Base-by-base conservation (phyloP, 2,329 filamentous ascomycete genomes). In the Cladosporium velox region DNA sequence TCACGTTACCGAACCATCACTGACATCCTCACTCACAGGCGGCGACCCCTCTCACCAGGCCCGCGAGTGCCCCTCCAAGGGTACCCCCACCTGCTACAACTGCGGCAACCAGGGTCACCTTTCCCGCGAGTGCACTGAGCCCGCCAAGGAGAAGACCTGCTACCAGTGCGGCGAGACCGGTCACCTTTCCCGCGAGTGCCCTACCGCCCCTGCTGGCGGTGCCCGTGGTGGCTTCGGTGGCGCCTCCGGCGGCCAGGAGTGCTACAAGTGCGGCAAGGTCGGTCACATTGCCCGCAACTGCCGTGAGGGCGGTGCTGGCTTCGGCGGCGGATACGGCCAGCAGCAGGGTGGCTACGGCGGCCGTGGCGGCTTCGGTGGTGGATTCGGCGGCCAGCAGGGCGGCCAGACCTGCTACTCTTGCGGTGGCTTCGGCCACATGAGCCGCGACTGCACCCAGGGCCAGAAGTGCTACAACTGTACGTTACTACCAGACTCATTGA, bases 391-490 rank as follows among this genome's bases (percentile, higher is more conserved):
- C 69, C 71, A 75, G 58, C 54, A 59, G 28, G 79, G 82, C 68
- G 85, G 88, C 76, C 92, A 94, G 85, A 97, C 93, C 74, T 98
- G 95, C 90, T 99, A 97, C 87, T 96, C 93, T 54, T 98, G 95
- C 84, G 95, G 95, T 74, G 95, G 95, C 72, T 93, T 92, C 78
- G 94, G 94, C 77, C 95, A 99, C 85, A 71, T 74, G 70, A 93
- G 91, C 78, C 91, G 93, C 86, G 95, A 98, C 83, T 99, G 95
- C 83, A 96, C 94, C 75, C 96, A 98, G 81, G 95, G 95, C 76
- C 94, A 96, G 86, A 98, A 98, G 87, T 99, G 95, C 90, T 99
- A 98, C 89, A 97, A 97, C 88, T 98, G 95, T 88, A 78, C 77
- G 85, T 77, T 21, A 44, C 41, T 3, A 15, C 38, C 54, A 66